Evolutionary conservation across 176 grass and related monocot species (phyloP).

Genomic region (Echinochloa phyllopogon): DNA sequence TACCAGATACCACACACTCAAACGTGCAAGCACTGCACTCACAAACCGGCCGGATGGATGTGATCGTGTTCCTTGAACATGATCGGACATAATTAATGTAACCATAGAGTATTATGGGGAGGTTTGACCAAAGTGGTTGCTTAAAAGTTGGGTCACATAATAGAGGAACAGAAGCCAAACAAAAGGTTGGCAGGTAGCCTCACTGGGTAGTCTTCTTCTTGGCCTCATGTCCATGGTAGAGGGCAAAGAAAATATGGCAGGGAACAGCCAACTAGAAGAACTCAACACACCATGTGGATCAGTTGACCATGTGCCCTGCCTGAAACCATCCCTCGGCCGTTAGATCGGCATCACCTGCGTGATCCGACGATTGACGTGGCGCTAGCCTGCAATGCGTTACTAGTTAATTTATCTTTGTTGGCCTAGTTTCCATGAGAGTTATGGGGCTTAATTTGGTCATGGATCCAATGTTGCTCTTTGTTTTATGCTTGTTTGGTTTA

Average conservation of each 20-base stretch:
- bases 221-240: constrained; percentile 14
- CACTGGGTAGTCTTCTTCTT: constrained; percentile 36
- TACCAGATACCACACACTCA: background rate
- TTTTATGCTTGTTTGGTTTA: constrained; percentile 40
- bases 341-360: background rate
- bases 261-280: constrained; percentile 52
- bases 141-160: constrained; percentile 47
- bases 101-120: constrained; percentile 32
- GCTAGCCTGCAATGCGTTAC: background rate
- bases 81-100: constrained; percentile 32
- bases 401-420: background rate
- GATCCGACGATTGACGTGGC: background rate
- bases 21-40: background rate
- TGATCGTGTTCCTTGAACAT: constrained; percentile 34
- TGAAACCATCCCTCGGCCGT: background rate
- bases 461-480: constrained; percentile 34
- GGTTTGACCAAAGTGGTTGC: constrained; percentile 38
- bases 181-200: constrained; percentile 45
- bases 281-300: constrained; percentile 47
- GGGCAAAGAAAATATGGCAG: background rate
- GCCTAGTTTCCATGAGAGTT: constrained; percentile 7
- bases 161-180: constrained; percentile 49
- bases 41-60: background rate
- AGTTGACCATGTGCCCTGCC: constrained; percentile 46
- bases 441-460: background rate